These are phyloP conservation scores for Scedosporium boydii DNA, from an alignment of 2,329 filamentous ascomycete genomes.

Conservation along the genomic window DNA sequence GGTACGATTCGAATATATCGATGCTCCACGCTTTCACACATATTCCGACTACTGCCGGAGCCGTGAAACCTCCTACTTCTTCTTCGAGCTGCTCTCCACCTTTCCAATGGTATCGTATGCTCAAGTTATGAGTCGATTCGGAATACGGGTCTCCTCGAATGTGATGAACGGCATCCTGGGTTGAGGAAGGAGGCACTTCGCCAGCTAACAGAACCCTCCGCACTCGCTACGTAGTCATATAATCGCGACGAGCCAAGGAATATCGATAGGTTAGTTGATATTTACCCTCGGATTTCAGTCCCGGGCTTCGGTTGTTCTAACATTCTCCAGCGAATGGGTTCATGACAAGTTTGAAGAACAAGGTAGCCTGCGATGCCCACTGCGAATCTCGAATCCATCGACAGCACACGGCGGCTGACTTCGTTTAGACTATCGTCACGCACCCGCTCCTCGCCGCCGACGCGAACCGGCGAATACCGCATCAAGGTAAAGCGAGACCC, in stretches of 20 bases:
- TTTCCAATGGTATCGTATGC: neutral
- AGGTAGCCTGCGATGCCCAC: conserved; percentile 30
- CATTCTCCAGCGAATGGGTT: conserved; percentile 67
- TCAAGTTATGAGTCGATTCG: neutral
- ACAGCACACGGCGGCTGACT: neutral
- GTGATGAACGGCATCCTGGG: neutral
- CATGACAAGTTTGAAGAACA: conserved; percentile 82
- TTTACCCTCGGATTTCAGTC: neutral
- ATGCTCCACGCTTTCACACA: neutral
- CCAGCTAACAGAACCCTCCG: neutral
- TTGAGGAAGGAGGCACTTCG: neutral
- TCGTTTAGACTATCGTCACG: conserved; percentile 26
- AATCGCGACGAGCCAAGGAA: conserved; percentile 52
- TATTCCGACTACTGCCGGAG: neutral
- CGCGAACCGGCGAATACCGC: conserved; percentile 18
- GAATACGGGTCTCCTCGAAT: neutral
- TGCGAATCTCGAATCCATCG: conserved; percentile 3
- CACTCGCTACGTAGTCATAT: conserved; percentile 34
- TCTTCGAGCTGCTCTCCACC: neutral
- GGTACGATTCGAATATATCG: conserved; percentile 38
- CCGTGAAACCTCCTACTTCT: conserved; percentile 7
- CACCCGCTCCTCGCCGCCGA: conserved; percentile 30
- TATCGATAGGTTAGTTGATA: conserved; percentile 54
- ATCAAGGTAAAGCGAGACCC: conserved; percentile 5
- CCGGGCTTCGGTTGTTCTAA: conserved; percentile 14